phyloP scores from a whole-genome alignment of 805 yeast genomes.

The Candida loeiensis region DNA sequence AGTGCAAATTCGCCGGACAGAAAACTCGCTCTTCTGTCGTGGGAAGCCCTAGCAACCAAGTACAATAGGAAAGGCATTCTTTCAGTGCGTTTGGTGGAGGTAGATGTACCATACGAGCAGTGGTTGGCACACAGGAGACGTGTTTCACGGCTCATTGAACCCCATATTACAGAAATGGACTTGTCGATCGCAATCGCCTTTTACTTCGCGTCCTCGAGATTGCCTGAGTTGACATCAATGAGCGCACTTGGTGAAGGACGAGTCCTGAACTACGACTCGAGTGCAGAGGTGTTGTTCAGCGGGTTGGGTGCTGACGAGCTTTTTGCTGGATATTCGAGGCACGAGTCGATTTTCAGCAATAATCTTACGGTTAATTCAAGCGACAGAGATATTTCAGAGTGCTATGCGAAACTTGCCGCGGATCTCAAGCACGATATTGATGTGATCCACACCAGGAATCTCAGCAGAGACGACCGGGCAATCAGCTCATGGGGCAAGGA shows the following conservation, averaged over 20 bases:
- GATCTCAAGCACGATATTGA: slow-evolving; percentile 71
- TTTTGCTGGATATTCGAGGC: slow-evolving; percentile 93
- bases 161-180: slow-evolving; percentile 91
- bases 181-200: slow-evolving; percentile 93
- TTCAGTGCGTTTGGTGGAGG: slow-evolving; percentile 55
- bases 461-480: slow-evolving; percentile 91
- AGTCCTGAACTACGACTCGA: slow-evolving; percentile 39
- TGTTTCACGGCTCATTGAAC: slow-evolving; percentile 71
- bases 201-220: slow-evolving; percentile 59
- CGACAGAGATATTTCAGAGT: slow-evolving; percentile 15
- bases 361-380: slow-evolving; percentile 16
- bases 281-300: slow-evolving; percentile 70
- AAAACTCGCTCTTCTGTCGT: slow-evolving; percentile 62
- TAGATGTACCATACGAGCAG: slow-evolving; percentile 68
- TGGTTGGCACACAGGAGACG: slow-evolving; percentile 48
- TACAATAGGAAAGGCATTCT: slow-evolving; percentile 33
- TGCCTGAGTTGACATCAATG: slow-evolving; percentile 3
- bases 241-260: neutral
- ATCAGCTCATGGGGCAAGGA: slow-evolving; percentile 86
- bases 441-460: slow-evolving; percentile 71
- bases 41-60: slow-evolving; percentile 44
- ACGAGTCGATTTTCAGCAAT: slow-evolving; percentile 49
- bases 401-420: slow-evolving; percentile 42
- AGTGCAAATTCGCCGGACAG: slow-evolving; percentile 85
- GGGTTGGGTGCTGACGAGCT: slow-evolving; percentile 98